Conservation (phyloP, 345 rosid genomes). For the Nephelium lappaceum region DNA sequence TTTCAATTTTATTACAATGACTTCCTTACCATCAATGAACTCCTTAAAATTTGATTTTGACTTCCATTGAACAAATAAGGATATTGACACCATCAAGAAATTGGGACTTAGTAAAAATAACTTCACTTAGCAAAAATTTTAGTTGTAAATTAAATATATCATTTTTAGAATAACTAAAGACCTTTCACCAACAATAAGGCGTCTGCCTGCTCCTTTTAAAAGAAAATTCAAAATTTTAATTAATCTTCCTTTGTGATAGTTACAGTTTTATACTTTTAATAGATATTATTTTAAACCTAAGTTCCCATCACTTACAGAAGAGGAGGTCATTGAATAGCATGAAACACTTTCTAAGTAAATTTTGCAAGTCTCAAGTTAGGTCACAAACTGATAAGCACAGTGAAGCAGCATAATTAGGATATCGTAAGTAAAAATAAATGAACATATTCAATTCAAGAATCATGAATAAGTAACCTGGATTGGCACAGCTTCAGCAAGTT, state of each 20-base stretch:
- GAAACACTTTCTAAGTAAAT: neutral
- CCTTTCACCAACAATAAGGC: neutral
- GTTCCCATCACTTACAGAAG: neutral
- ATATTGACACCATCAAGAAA: too few relatives aligned
- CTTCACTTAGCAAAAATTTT: too few relatives aligned
- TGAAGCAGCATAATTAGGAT: neutral
- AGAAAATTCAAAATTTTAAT: neutral
- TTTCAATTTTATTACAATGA: neutral
- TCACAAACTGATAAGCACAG: neutral
- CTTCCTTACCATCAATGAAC: neutral
- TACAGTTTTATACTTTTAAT: neutral
- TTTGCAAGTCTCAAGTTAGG: neutral
- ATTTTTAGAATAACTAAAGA: too few relatives aligned
- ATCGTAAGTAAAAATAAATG: neutral
- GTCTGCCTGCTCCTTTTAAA: neutral
- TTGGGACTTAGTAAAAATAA: too few relatives aligned
- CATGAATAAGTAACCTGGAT: conserved; percentile 55
- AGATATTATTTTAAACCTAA: neutral
- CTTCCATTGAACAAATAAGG: too few relatives aligned
- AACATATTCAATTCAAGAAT: conserved; percentile 6
- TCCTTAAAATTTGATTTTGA: neutral
- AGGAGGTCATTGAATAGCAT: neutral
- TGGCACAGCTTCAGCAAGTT: conserved; percentile 79
- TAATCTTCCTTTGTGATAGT: neutral
- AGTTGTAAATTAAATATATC: too few relatives aligned